A percentile compares a stretch with the other conserved stretches of the same genome.
phyloP scores from a whole-genome alignment of 2,329 filamentous ascomycete species.

The Alternaria consortialis region DNA sequence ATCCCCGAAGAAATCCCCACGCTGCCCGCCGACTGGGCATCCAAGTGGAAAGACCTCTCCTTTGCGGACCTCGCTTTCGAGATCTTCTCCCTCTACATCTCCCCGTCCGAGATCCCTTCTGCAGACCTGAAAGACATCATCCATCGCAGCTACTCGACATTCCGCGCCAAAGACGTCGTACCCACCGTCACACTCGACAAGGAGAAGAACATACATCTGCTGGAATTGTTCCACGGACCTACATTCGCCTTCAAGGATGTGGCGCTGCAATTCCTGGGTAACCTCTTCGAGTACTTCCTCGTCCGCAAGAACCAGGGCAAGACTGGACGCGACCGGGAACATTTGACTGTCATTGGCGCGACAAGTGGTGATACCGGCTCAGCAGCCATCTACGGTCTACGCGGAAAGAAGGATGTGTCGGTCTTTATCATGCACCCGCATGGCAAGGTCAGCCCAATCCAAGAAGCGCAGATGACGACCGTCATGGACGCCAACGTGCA shows the following conservation, averaged over 20 bases:
- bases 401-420: slow-evolving; percentile 95
- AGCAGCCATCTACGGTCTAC: slow-evolving; percentile 92
- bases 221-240: slow-evolving; percentile 96
- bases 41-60: slow-evolving; percentile 77
- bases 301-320: slow-evolving; percentile 76
- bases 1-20: slow-evolving; percentile 83
- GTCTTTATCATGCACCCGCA: slow-evolving; percentile 95
- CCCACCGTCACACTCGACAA: slow-evolving; percentile 80
- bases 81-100: slow-evolving; percentile 89
- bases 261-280: slow-evolving; percentile 93
- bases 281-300: slow-evolving; percentile 91
- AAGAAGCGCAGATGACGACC: slow-evolving; percentile 97
- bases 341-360: slow-evolving; percentile 53
- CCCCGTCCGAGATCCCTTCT: slow-evolving; percentile 79
- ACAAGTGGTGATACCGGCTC: slow-evolving; percentile 75
- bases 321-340: slow-evolving; percentile 68
- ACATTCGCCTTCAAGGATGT: slow-evolving; percentile 95
- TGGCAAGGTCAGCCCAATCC: slow-evolving; percentile 88
- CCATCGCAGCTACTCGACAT: slow-evolving; percentile 85
- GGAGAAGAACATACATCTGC: slow-evolving; percentile 76
- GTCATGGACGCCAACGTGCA: slow-evolving; percentile 90
- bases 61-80: slow-evolving; percentile 85
- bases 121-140: slow-evolving; percentile 85
- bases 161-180: slow-evolving; percentile 79
- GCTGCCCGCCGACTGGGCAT: slow-evolving; percentile 69